Percentiles rank a stretch among this genome's conserved stretches.
phyloP scores from a whole-genome alignment of 2,329 filamentous ascomycete species.

The Kalmusia sp. region DNA sequence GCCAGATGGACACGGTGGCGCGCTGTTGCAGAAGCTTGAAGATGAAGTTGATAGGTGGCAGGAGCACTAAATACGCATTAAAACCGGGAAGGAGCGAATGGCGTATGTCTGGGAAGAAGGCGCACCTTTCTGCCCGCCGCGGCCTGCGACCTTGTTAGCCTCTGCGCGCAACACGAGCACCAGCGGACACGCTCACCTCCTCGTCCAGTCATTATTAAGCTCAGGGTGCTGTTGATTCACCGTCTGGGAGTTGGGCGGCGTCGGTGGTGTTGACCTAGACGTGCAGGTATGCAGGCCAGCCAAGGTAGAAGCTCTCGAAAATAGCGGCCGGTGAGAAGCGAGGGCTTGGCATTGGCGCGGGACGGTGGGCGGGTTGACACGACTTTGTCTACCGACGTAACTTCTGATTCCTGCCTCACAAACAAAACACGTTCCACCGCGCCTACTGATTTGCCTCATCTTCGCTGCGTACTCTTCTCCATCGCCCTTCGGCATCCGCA shows the following conservation, averaged over 20 bases:
- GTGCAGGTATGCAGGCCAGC: constrained; percentile 8
- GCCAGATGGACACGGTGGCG: constrained; percentile 89
- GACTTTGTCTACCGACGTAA: constrained; percentile 31
- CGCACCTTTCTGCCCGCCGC: constrained; percentile 57
- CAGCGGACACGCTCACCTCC: constrained; percentile 32
- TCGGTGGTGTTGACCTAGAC: constrained; percentile 13
- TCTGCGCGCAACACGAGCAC: not conserved
- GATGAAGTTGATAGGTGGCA: constrained; percentile 85
- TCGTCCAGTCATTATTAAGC: constrained; percentile 38
- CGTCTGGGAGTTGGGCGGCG: constrained; percentile 9
- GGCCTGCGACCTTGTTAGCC: constrained; percentile 56
- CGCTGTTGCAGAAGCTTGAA: constrained; percentile 90
- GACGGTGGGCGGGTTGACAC: constrained; percentile 20
- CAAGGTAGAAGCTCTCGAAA: constrained; percentile 28
- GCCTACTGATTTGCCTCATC: constrained; percentile 11
- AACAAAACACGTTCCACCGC: constrained; percentile 22
- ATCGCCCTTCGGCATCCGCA: not conserved
- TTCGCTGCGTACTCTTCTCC: constrained; percentile 8
- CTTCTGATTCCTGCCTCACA: constrained; percentile 30
- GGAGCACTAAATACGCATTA: constrained; percentile 60
- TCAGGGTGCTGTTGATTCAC: not conserved
- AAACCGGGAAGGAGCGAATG: constrained; percentile 13
- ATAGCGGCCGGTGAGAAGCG: constrained; percentile 36
- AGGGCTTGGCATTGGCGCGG: constrained; percentile 31
- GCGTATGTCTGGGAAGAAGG: constrained; percentile 12